Conservation (phyloP, 306 rosid species). For the Citrullus mucosospermus region DNA sequence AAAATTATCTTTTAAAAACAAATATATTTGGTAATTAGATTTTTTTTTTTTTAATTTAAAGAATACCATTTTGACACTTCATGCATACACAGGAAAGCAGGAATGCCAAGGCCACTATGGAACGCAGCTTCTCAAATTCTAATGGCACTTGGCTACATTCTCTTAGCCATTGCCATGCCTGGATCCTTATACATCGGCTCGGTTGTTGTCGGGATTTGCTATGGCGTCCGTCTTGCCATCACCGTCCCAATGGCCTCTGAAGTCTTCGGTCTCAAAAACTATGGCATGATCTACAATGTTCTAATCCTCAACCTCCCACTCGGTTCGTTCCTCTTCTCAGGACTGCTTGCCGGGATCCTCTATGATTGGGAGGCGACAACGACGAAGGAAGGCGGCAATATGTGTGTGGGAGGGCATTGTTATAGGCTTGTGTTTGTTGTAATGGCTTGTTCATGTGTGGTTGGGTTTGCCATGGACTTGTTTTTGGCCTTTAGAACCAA, state of each 20-base stretch:
- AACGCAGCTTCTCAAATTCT: slow-evolving; percentile 63
- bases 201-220: slow-evolving; percentile 59
- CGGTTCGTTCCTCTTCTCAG: slow-evolving; percentile 87
- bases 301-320: slow-evolving; percentile 84
- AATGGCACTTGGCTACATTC: slow-evolving; percentile 64
- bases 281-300: slow-evolving; percentile 61
- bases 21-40: too few species aligned
- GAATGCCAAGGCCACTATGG: slow-evolving; percentile 69
- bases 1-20: too few species aligned
- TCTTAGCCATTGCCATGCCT: slow-evolving; percentile 63
- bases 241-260: slow-evolving; percentile 72
- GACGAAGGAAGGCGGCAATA: slow-evolving; percentile 57
- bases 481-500: slow-evolving; percentile 45
- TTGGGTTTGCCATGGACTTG: slow-evolving; percentile 76
- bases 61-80: slow-evolving; percentile 20
- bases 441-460: slow-evolving; percentile 56
- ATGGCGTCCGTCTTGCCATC: slow-evolving; percentile 60
- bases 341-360: slow-evolving; percentile 64
- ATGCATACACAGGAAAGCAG: slow-evolving; percentile 33
- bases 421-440: slow-evolving; percentile 52
- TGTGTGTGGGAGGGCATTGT: slow-evolving; percentile 75
- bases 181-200: slow-evolving; percentile 83
- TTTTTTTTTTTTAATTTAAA: background rate
- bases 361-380: slow-evolving; percentile 72
- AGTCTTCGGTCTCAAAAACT: slow-evolving; percentile 68